Base-by-base conservation (phyloP, 2,329 filamentous ascomycete species). In the Cladophialophora carrionii region DNA sequence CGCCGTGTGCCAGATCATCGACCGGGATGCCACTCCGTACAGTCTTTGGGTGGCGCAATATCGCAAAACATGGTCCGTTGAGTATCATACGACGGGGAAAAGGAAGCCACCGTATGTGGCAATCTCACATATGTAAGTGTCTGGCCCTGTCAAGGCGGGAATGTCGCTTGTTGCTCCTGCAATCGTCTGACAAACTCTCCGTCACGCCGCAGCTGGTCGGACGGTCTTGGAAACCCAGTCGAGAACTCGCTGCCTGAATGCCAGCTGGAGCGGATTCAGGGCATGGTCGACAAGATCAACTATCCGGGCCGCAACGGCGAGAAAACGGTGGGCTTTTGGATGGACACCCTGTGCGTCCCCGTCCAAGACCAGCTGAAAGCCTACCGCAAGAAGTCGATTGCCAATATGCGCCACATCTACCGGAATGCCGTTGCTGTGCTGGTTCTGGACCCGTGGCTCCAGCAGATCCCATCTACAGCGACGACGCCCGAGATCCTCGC, bases 141-240 rank as follows among this genome's bases (percentile, higher is more conserved):
- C 34, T 17, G 34, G 14, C 14, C 34, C 34, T 17, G 4, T 41
- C 34, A 41, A 41, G 34, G 34, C 14, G 34, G 34, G 34, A 41
- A 6, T 41, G 34, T 17, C 14, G 14, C 34, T 17, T 41, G 34
- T 41, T 41, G 7, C 17, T 41, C 14, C 34, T 17, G 14, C 34
- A 41, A 41, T 17, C n/a, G 34, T 14, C 34, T 41, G 17, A 41
- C 34, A 17, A 12, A 17, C 14, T 41, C 4, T 41, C 14, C 34
- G 14, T 41, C 14, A 17, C 34, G 34, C 8, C 17, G 34, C 34
- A 41, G 34, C n/a, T 77, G 76, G 76, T 74, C 75, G 1, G 75
- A 78, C 58, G 76, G 76, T 0, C 62, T 77, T 14, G 76, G 74
- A 2, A 77, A 76, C 54, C 72, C 74, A 10, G 63, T n/a, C 0